Conservation (phyloP, 1,284 basidiomycete species). For the Vanrija sp. region DNA sequence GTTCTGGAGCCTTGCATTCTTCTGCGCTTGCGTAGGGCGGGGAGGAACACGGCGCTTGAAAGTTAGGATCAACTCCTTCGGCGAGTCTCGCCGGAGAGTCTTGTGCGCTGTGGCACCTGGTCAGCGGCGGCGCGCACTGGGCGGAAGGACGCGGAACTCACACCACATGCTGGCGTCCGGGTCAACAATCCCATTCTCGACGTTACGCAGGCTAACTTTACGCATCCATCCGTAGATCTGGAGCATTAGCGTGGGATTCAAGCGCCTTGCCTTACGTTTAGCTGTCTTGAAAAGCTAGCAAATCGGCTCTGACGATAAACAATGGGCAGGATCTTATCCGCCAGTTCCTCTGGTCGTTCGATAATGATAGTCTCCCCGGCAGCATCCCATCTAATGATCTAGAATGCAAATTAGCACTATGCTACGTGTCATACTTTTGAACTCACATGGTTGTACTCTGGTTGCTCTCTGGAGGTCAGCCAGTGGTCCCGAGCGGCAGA, state of each 20-base stretch:
- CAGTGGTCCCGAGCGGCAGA: constrained; percentile 15
- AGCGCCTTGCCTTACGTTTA: constrained; percentile 63
- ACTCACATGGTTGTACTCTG: constrained; percentile 35
- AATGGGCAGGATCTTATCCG: constrained; percentile 78
- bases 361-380: constrained; percentile 87
- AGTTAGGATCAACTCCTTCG: constrained; percentile 76
- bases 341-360: constrained; percentile 80
- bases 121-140: background rate
- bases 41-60: constrained; percentile 92
- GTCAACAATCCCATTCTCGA: constrained; percentile 85
- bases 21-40: constrained; percentile 69
- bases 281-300: constrained; percentile 86
- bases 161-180: constrained; percentile 92
- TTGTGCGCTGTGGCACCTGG: constrained; percentile 62
- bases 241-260: constrained; percentile 14
- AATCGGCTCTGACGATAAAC: constrained; percentile 89
- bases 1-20: constrained; percentile 48
- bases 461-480: constrained; percentile 18
- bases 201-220: constrained; percentile 76
- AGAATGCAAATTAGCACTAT: background rate
- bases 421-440: background rate
- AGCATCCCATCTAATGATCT: constrained; percentile 86
- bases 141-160: constrained; percentile 54
- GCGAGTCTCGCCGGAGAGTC: constrained; percentile 78
- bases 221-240: constrained; percentile 95